phyloP scores from a whole-genome alignment of 2,329 filamentous ascomycete species.

The Verticillium longisporum region DNA sequence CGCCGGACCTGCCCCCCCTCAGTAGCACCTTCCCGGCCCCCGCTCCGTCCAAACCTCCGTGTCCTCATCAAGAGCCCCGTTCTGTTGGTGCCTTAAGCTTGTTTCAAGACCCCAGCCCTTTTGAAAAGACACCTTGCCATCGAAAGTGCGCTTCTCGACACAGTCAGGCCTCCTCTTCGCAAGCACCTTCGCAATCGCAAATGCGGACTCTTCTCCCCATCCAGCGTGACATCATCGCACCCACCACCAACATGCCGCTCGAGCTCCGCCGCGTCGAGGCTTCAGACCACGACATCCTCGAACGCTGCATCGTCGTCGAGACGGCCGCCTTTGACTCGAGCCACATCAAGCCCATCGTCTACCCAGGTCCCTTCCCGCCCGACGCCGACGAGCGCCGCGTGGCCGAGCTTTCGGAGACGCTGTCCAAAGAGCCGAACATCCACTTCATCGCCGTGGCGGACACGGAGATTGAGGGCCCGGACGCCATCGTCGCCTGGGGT shows the following conservation, averaged over 20 bases:
- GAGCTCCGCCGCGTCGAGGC: slow-evolving; percentile 7
- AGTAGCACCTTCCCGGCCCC: background rate
- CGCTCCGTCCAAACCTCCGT: background rate
- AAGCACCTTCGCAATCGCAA: too few species aligned
- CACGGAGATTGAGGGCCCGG: slow-evolving; percentile 10
- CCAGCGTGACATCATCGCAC: too few species aligned
- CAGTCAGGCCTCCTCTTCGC: background rate
- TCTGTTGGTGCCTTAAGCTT: background rate
- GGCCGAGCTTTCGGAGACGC: slow-evolving; percentile 12
- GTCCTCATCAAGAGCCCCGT: background rate
- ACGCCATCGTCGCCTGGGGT: slow-evolving; percentile 25
- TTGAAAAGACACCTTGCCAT: too few species aligned
- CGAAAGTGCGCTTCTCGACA: background rate
- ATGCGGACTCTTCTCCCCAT: too few species aligned
- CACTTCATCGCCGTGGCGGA: slow-evolving; percentile 10
- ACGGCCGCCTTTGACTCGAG: background rate
- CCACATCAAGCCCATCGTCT: slow-evolving; percentile 8
- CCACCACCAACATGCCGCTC: slow-evolving; percentile 6
- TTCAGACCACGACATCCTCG: slow-evolving; percentile 11
- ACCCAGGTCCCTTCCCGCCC: slow-evolving; percentile 22
- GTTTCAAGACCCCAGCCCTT: too few species aligned
- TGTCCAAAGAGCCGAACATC: slow-evolving; percentile 7
- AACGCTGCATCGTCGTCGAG: background rate
- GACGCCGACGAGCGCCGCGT: slow-evolving; percentile 14
- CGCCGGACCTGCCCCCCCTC: background rate